These are phyloP conservation scores for Lunularia cruciata DNA, from an alignment of 225 moss, liverwort and hornwort genomes.

Conservation along the genomic window DNA sequence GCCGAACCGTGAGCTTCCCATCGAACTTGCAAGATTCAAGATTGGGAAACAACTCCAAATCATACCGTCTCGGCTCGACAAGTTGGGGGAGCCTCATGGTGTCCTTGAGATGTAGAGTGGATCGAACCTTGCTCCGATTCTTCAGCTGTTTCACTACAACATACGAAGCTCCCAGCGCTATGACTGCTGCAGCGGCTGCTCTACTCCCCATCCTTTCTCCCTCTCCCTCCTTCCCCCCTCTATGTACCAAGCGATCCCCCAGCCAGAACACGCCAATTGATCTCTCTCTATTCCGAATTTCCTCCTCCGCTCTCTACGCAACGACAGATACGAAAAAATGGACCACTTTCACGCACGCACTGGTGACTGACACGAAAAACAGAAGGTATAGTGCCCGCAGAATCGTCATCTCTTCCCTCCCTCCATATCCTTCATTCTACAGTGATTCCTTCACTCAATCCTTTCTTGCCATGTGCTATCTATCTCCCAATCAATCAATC, in stretches of 20 bases:
- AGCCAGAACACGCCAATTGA: not conserved
- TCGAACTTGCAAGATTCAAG: slow-evolving; percentile 64
- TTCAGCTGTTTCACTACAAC: slow-evolving; percentile 14
- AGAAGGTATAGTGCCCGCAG: slow-evolving; percentile 12
- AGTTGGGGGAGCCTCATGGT: slow-evolving; percentile 56
- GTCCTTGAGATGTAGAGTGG: slow-evolving; percentile 35
- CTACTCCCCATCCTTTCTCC: slow-evolving; percentile 16
- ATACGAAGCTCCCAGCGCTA: slow-evolving; percentile 23
- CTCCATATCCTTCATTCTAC: too few relatives aligned
- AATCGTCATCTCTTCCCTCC: slow-evolving; percentile 12
- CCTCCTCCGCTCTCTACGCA: not conserved
- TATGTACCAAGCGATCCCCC: not conserved
- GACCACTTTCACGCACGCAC: slow-evolving; percentile 9
- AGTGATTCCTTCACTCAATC: too few relatives aligned
- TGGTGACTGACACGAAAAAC: slow-evolving; percentile 17
- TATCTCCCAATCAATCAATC: too few relatives aligned
- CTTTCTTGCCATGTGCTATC: too few relatives aligned
- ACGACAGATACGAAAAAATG: not conserved
- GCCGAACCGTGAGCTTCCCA: slow-evolving; percentile 54
- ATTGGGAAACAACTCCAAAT: slow-evolving; percentile 66
- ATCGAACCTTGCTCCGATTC: not conserved
- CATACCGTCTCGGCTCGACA: slow-evolving; percentile 55
- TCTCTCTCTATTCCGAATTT: too few relatives aligned
- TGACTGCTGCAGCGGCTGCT: slow-evolving; percentile 7
- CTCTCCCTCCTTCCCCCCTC: not conserved